Evolutionary conservation across 2,329 filamentous ascomycete genomes (phyloP).

Genomic region (Ceratocystis cubensis): DNA sequence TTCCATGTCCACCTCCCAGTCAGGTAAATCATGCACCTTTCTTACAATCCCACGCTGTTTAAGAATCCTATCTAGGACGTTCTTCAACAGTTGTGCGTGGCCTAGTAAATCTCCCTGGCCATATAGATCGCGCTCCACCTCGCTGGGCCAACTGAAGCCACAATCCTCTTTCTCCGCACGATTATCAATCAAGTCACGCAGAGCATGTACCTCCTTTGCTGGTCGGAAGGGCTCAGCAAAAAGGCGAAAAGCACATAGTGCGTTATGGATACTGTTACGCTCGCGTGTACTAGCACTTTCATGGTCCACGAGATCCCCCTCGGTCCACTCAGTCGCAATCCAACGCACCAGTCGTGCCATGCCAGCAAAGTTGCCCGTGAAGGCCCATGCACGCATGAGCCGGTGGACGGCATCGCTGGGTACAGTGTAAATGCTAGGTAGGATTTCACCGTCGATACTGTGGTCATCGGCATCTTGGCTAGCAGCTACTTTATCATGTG

Average conservation of each 20-base stretch:
- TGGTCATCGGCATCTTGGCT: not conserved
- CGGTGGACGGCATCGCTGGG: conserved; percentile 14
- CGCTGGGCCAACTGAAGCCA: conserved; percentile 31
- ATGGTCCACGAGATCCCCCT: conserved; percentile 25
- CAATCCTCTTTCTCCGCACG: conserved; percentile 24
- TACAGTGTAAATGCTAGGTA: conserved; percentile 1
- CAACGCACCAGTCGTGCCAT: conserved; percentile 47
- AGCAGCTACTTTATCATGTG: not conserved
- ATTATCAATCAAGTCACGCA: conserved; percentile 27
- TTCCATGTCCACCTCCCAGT: conserved; percentile 8
- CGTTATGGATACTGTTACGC: conserved; percentile 29
- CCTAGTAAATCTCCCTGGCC: conserved; percentile 17
- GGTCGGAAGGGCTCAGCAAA: conserved; percentile 35
- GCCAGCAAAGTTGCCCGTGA: conserved; percentile 45
- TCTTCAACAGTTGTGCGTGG: conserved; percentile 14
- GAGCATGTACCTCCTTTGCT: conserved; percentile 25
- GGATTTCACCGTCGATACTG: not conserved
- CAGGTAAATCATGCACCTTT: not conserved
- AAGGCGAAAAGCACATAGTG: conserved; percentile 37
- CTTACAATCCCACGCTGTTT: conserved; percentile 6
- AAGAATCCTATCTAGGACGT: conserved; percentile 10
- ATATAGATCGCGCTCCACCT: conserved; percentile 29
- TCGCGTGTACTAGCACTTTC: conserved; percentile 22
- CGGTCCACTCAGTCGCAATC: conserved; percentile 40
- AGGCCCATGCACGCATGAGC: conserved; percentile 46